phyloP scores from a whole-genome alignment of 306 rosid genomes.

The Benincasa hispida region DNA sequence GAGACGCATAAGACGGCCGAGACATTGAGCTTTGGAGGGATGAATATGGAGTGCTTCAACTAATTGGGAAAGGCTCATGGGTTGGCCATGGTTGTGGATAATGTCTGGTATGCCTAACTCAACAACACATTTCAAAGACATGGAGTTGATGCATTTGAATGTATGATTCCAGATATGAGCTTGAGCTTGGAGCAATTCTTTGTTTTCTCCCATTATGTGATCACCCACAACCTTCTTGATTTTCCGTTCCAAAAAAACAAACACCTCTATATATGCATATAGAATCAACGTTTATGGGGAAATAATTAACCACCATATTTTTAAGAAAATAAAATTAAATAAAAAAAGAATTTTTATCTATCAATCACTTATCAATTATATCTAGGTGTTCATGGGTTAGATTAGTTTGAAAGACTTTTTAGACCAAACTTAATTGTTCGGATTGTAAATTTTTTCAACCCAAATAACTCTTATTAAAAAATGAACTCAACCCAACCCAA shows the following conservation, averaged over 20 bases:
- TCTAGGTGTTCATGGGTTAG: too few species aligned
- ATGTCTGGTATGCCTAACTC: conserved; percentile 21
- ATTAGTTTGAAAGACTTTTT: too few species aligned
- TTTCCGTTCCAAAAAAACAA: too few species aligned
- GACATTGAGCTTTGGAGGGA: conserved; percentile 12
- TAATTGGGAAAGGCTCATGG: conserved; percentile 36
- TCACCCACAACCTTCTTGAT: background rate
- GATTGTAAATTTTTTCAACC: too few species aligned
- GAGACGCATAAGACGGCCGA: conserved; percentile 31
- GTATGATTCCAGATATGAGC: conserved; percentile 13
- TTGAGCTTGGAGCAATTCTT: conserved; percentile 17
- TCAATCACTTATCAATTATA: too few species aligned
- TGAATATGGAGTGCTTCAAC: conserved; percentile 12
- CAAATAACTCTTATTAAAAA: too few species aligned
- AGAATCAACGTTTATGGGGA: too few species aligned
- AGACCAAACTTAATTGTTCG: too few species aligned
- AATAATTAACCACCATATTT: too few species aligned
- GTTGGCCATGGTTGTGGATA: conserved; percentile 31
- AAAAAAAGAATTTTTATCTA: too few species aligned
- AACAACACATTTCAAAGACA: conserved; percentile 22
- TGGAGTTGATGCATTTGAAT: conserved; percentile 14
- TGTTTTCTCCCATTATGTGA: background rate
- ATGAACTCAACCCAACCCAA: too few species aligned
- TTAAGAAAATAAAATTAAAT: too few species aligned
- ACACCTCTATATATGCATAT: background rate